Evolutionary conservation across 129 eudicot species (phyloP).

Genomic region (Lactuca saligna): DNA sequence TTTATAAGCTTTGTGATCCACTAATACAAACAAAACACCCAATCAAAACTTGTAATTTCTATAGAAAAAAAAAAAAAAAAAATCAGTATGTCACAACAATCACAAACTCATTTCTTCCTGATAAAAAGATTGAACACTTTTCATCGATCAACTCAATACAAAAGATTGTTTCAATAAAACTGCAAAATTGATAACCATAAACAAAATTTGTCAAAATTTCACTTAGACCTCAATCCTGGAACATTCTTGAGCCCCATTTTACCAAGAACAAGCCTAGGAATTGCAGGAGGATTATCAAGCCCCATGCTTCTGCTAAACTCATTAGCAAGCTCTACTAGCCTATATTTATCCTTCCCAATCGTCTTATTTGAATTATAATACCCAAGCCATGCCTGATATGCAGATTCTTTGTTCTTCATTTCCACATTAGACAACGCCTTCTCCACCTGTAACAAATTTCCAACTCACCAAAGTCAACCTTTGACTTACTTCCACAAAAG

Average conservation of each 20-base stretch:
- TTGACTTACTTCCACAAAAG: neutral
- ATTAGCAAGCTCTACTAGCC: conserved; percentile 87
- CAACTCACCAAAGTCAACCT: conserved; percentile 6
- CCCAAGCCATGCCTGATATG: conserved; percentile 99
- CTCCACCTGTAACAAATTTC: conserved; percentile 59
- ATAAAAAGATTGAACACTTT: neutral
- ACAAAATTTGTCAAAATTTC: conserved; percentile 20
- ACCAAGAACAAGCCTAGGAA: conserved; percentile 70
- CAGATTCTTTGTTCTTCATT: conserved; percentile 88
- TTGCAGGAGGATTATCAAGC: conserved; percentile 85
- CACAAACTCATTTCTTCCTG: too few relatives aligned
- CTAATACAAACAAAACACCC: too few relatives aligned
- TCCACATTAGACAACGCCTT: conserved; percentile 69
- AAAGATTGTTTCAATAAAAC: neutral
- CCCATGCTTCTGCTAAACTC: conserved; percentile 96
- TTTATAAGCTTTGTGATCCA: too few relatives aligned
- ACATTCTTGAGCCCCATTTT: conserved; percentile 87
- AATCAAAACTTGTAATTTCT: too few relatives aligned
- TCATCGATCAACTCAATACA: conserved; percentile 4
- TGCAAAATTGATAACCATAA: neutral
- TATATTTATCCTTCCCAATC: conserved; percentile 59
- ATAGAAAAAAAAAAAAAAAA: too few relatives aligned
- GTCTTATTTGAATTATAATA: conserved; percentile 79
- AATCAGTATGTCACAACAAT: too few relatives aligned
- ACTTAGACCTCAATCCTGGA: conserved; percentile 84